These are phyloP conservation scores for Maudiozyma serrabonitensis DNA, from an alignment of 805 yeast genomes.

Conservation along the genomic window DNA sequence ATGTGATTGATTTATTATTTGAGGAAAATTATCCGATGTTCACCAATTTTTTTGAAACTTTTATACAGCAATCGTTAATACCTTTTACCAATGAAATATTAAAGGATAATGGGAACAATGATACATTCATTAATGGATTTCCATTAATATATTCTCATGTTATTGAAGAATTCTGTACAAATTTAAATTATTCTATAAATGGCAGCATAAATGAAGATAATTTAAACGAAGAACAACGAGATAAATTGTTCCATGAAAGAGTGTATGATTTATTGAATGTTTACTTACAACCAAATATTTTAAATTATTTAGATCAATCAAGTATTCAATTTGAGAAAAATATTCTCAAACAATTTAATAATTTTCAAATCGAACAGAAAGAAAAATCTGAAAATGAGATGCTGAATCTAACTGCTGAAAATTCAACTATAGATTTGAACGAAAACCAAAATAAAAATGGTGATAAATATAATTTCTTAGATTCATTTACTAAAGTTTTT, in stretches of 20 bases:
- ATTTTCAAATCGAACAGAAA: conserved; percentile 28
- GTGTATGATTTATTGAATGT: conserved; percentile 29
- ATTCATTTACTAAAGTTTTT: conserved; percentile 58
- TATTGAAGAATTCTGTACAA: conserved; percentile 26
- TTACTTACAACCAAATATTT: conserved; percentile 30
- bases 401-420: conserved; percentile 1
- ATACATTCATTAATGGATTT: conserved; percentile 18
- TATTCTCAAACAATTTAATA: conserved; percentile 18
- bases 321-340: conserved; percentile 24
- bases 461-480: conserved; percentile 46
- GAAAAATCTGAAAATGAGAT: conserved; percentile 6
- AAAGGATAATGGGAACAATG: conserved; percentile 6
- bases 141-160: conserved; percentile 28
- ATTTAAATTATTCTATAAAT: conserved; percentile 30
- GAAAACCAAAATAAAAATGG: conserved; percentile 16
- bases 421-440: neutral
- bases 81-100: conserved; percentile 22
- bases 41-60: conserved; percentile 30
- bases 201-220: conserved; percentile 14
- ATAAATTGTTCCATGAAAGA: conserved; percentile 16
- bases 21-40: conserved; percentile 33
- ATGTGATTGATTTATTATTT: conserved; percentile 32
- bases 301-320: conserved; percentile 27
- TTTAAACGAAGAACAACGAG: neutral
- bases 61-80: conserved; percentile 31